phyloP scores from a whole-genome alignment of 768 basidiomycete genomes.

The Cubamyces lactineus region DNA sequence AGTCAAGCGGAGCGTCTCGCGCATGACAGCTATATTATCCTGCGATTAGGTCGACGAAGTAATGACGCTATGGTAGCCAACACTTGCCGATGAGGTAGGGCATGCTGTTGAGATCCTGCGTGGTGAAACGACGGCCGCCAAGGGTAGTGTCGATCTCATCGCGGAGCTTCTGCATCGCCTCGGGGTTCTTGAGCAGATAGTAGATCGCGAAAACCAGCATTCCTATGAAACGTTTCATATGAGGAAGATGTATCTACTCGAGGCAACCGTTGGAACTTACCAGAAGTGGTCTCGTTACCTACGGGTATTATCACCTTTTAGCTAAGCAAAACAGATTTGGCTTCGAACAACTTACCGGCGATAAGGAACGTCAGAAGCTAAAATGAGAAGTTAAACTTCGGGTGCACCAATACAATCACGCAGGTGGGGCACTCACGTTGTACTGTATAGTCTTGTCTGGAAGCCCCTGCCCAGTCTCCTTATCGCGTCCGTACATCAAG shows the following conservation, averaged over 20 bases:
- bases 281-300: slow-evolving; percentile 45
- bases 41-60: neutral
- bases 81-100: slow-evolving; percentile 45
- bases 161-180: slow-evolving; percentile 47
- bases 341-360: slow-evolving; percentile 37
- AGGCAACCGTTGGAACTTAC: slow-evolving; percentile 20
- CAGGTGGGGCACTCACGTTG: slow-evolving; percentile 37
- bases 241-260: neutral
- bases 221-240: slow-evolving; percentile 13
- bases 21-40: slow-evolving; percentile 41
- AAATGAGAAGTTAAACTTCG: neutral
- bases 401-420: neutral
- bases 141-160: slow-evolving; percentile 50
- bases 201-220: slow-evolving; percentile 48
- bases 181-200: slow-evolving; percentile 48
- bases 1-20: slow-evolving; percentile 41
- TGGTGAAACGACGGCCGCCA: slow-evolving; percentile 42
- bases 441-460: slow-evolving; percentile 45
- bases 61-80: neutral
- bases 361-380: slow-evolving; percentile 54
- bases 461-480: slow-evolving; percentile 46
- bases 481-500: slow-evolving; percentile 49
- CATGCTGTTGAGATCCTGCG: slow-evolving; percentile 45
- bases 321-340: too few species aligned
- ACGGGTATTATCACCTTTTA: neutral